Evolutionary conservation across 1,139 yeast species (phyloP).

Genomic region (Martiniozyma asiatica): DNA sequence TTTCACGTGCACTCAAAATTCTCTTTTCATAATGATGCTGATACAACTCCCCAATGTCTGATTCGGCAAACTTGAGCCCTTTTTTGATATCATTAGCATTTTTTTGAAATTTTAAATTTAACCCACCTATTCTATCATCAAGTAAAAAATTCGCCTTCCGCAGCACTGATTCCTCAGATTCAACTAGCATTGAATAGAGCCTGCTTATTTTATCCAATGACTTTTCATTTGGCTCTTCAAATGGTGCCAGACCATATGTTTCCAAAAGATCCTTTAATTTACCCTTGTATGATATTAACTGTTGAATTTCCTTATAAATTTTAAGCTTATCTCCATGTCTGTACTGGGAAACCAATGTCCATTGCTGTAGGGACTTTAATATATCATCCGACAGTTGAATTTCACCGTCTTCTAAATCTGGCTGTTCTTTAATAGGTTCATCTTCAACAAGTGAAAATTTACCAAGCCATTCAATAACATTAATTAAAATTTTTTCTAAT

Average conservation of each 20-base stretch:
- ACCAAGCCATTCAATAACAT: conserved; percentile 10
- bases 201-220: conserved; percentile 9
- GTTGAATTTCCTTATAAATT: conserved; percentile 6
- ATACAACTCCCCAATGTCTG: conserved; percentile 3
- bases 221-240: conserved; percentile 13
- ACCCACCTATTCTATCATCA: background rate
- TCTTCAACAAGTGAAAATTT: too few species aligned
- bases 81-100: conserved; percentile 7
- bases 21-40: conserved; percentile 2
- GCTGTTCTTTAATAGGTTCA: background rate
- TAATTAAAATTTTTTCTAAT: conserved; percentile 11
- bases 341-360: conserved; percentile 6
- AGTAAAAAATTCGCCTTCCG: conserved; percentile 1
- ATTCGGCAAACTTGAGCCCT: conserved; percentile 3
- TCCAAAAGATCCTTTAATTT: conserved; percentile 5
- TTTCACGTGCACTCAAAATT: conserved; percentile 3
- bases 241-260: conserved; percentile 6
- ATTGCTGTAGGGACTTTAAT: conserved; percentile 3
- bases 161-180: conserved; percentile 2
- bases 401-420: background rate
- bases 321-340: conserved; percentile 5
- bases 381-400: conserved; percentile 2
- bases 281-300: conserved; percentile 3
- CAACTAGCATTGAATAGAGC: conserved; percentile 6
- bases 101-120: conserved; percentile 3